Base-by-base conservation (phyloP, 371 early-diverging fungal species). In the Syncephalis plumigaleata region DNA sequence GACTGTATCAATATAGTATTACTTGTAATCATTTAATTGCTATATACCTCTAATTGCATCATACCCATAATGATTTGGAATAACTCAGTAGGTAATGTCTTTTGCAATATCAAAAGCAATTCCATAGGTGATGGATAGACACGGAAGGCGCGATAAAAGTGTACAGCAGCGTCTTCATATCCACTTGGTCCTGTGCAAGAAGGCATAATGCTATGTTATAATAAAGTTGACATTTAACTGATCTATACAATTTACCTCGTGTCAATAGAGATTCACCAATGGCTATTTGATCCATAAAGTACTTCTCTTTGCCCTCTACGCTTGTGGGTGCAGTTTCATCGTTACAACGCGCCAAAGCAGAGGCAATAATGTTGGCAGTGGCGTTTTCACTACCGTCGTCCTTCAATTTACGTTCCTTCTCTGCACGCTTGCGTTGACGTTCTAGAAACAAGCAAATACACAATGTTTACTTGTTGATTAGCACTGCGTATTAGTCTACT, bases 61-160 rank as follows among this genome's bases (percentile, higher is more conserved):
- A 89, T 73, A 42, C 76, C 75, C 68, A 91, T 76, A 46, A 96
- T 72, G 47, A 84, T 55, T 45, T 79, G 71, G 60, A 92, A 81
- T 8, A 94, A 80, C 26, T 73, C 70, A 26, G 77, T 79, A 11
- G 92, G 93, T 18, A 91, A 66, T 9, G 90, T 84, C n/a, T 86
- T 84, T 63, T 91, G 84, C 55, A 89, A 85, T 37, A 90, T 81
- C 81, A 83, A 78, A 47, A 96, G 70, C 43, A 96, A 64, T 61
- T 92, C 86, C 52, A 88, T 68, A n/a, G 95, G 93, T 46, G 88
- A 81, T 40, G 91, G 90, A 64, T 91, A 91, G 15, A 91, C 87
- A 65, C 81, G 83, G 45, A 93, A 68, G 2, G 94, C 97, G 57
- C 74, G 73, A 70, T 77, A 90, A 66, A 91, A 87, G 47, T 79